phyloP scores from a whole-genome alignment of 164 flowering plant genomes.

The Cinnamomum micranthum region DNA sequence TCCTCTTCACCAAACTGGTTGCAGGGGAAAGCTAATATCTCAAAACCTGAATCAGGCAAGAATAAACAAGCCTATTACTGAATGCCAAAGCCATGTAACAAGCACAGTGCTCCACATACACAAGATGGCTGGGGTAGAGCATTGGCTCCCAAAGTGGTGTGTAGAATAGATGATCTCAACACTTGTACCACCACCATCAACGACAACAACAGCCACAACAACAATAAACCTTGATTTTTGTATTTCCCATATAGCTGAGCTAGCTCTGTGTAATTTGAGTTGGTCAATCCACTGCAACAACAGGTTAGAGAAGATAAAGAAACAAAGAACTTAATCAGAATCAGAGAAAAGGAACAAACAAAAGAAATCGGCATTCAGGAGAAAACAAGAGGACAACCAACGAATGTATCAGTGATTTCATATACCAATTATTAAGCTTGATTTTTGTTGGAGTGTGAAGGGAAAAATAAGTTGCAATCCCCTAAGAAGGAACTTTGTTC shows the following conservation, averaged over 20 bases:
- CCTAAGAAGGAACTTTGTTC: neutral
- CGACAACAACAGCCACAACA: neutral
- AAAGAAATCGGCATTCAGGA: neutral
- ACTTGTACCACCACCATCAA: neutral
- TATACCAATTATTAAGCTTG: neutral
- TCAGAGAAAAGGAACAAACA: neutral
- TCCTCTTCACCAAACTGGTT: conserved; percentile 87
- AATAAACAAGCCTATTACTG: neutral
- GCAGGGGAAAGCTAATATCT: conserved; percentile 92
- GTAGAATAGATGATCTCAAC: neutral
- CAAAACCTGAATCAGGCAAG: conserved; percentile 47
- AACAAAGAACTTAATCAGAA: neutral
- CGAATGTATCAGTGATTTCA: neutral
- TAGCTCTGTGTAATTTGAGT: conserved; percentile 82
- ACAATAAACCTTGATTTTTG: conserved; percentile 63
- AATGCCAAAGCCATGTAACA: neutral
- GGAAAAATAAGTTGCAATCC: neutral
- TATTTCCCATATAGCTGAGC: conserved; percentile 58
- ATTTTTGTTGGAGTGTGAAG: neutral
- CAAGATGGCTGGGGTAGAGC: neutral
- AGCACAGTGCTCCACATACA: neutral
- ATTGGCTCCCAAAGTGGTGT: neutral
- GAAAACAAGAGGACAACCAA: neutral
- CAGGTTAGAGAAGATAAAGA: neutral
- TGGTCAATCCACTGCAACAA: conserved; percentile 70